Percentiles rank a stretch among this genome's conserved stretches.
Conservation (phyloP, 495 filamentous ascomycete species). For the Aspergillus sparsus region DNA sequence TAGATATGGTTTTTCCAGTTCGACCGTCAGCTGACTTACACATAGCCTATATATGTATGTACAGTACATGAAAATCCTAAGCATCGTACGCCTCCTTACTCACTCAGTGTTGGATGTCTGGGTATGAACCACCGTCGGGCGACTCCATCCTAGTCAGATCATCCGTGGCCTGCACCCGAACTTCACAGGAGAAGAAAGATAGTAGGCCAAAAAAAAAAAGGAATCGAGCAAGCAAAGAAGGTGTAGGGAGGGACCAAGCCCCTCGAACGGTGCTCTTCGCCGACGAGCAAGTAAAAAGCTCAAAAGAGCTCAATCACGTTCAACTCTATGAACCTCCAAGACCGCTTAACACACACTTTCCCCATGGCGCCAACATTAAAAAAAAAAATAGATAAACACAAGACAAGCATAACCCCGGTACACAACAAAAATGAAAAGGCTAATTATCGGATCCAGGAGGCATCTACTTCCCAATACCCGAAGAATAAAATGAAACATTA, state of each 20-base stretch:
- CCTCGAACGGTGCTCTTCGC: slow-evolving; percentile 11
- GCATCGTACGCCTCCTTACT: slow-evolving; percentile 10
- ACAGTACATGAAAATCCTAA: slow-evolving; percentile 21
- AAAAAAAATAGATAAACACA: slow-evolving; percentile 28
- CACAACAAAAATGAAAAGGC: slow-evolving; percentile 34
- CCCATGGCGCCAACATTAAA: slow-evolving; percentile 40
- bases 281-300: slow-evolving; percentile 32
- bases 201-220: neutral
- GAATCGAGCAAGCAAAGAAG: slow-evolving; percentile 1
- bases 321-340: slow-evolving; percentile 43
- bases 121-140: neutral
- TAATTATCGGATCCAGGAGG: slow-evolving; percentile 47
- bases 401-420: slow-evolving; percentile 36
- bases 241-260: neutral
- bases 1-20: slow-evolving; percentile 12
- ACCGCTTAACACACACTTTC: slow-evolving; percentile 40
- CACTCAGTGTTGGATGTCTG: neutral
- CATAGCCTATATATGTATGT: slow-evolving; percentile 32
- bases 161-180: slow-evolving; percentile 11
- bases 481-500: slow-evolving; percentile 22
- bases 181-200: neutral
- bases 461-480: slow-evolving; percentile 26
- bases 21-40: slow-evolving; percentile 25
- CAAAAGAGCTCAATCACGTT: slow-evolving; percentile 24
- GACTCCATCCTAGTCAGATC: slow-evolving; percentile 6